Base-by-base conservation (phyloP, 164 flowering plant genomes). In the Vitis riparia region DNA sequence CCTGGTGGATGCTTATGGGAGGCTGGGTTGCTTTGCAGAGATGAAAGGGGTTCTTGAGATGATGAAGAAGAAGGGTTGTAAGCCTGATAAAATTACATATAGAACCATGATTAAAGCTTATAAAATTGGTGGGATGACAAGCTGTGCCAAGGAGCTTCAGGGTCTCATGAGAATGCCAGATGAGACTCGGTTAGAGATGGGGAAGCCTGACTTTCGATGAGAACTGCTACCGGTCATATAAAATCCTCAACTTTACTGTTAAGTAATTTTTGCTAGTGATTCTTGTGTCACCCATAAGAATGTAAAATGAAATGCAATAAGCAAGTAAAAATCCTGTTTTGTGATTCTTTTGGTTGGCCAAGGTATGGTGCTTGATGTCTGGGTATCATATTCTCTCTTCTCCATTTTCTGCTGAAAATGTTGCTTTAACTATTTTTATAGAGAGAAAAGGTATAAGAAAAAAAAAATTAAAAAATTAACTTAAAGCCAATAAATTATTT, bases 41-140 rank as follows among this genome's bases (percentile, higher is more conserved):
- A 91, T 93, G 98, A 90, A 82, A 74, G 89, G 78, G 49, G 97
- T 89, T 80, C 83, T 90, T 53, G 91, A 83, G 65, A 75, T 87
- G 80, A 96, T 96, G 99, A 84, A 82, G 69, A 76, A 67, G 56
- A 86, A 77, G 69, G 93, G 97, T 15, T 93, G 86, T 72, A 85
- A 85, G 71, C 95, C 97, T 69, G 98, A 93, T 74, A 79, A 81
- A 73, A 50, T 93, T 49, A 91, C 97, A 23, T 91, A 90, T 63
- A 91, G 87, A 82, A 96, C 97, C 51, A 90, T 96, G 98, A 84
- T 88, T 48, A 93, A 88, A 71, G 93, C 92, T 52, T 95, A 91
- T 76, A 55, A 85, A 11, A 75, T 61, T 2, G 77, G 75, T 44
- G 88, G 93, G 17, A 85, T 95, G 87, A 70, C 69, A 2, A 81